Base-by-base conservation (phyloP, 148 eudicot species). In the Agrostemma githago region DNA sequence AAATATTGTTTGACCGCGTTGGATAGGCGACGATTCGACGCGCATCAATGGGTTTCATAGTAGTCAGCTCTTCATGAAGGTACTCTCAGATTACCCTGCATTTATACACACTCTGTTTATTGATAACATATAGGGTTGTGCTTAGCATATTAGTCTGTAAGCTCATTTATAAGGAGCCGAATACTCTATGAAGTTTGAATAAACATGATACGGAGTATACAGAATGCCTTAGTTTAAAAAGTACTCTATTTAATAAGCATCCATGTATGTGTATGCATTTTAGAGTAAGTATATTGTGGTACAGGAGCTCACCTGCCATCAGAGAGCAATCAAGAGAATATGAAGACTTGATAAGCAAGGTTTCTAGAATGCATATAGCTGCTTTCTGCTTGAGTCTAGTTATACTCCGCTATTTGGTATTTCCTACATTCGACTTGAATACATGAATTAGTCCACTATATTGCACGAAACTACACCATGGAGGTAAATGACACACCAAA, bases 31-130 rank as follows among this genome's bases (percentile, higher is more conserved):
- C n/a, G n/a, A n/a, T n/a, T n/a, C n/a, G n/a, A n/a, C n/a, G n/a
- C n/a, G n/a, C n/a, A n/a, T n/a, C n/a, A n/a, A 63, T 63, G 43
- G 34, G 68, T 64, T 2, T 64, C 40, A 64, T 64, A 40, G 68
- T 39, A 14, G 2, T 43, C 68, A 37, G 43, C n/a, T 15, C 19
- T 64, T 10, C 56, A 51, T 12, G 56, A 51, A 51, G 56, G 34
- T 26, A 26, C 34, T 26, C 34, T 26, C 34, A 26, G 34, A 26
- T 26, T 26, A 26, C 34, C 34, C 34, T 26, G 34, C 34, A 26
- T 26, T 26, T 26, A 26, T 26, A 26, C 34, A 26, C 34, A 26
- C 34, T 26, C 34, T 0, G 34, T 26, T 26, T 26, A 26, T 26
- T 26, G 34, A 26, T 26, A 26, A 26, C 34, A 26, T 26, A 26